Evolutionary conservation across 257 asterid species (phyloP), one percentile per base, ranked within the genome.

Genomic region (Lycium barbarum): DNA sequence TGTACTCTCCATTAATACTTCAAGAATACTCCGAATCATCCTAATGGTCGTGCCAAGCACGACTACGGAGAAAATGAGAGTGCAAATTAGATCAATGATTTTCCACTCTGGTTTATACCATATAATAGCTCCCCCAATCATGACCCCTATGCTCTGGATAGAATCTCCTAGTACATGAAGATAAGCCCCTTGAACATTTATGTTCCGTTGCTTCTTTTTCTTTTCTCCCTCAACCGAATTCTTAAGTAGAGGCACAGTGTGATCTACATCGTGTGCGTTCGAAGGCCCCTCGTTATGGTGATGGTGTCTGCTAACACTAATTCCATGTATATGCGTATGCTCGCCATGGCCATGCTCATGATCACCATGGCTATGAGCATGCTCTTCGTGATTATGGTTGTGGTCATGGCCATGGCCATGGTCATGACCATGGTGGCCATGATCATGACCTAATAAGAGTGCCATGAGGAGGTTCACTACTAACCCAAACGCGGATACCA

Each of bases 1-100:
- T 1, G 99, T 94, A 89, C 98, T 96, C 94, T 94, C 98, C 99
- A 96, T 96, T 4, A 96, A 91, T 65, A 96, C 97, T 85, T 96
- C 98, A 0, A 96, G 93, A 82, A 96, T 93, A 82, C 68, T 93
- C 6, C 98, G 81, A 68, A 95, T 83, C 99, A 96, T 95, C 86
- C 91, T 88, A 40, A 95, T 91, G 1, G 98, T 95, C 55, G 99
- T 95, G 15, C 88, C 92, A 81, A 96, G 67, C 2, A 93, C 98
- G 2, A 96, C 26, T 0, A 84, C 93, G 0, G 98, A 93, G 84
- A 96, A 96, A 26, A 95, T 83, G 26, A 96, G 93, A 0, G 99
- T 96, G 86, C 98, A 95, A 6, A 95, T 92, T 73, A 95, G 91
- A 88, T 96, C 99, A 12, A 93, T 89, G 78, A 95, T 92, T 79